phyloP scores from a whole-genome alignment of 208 protist species.

The Crithidia thermophila region DNA sequence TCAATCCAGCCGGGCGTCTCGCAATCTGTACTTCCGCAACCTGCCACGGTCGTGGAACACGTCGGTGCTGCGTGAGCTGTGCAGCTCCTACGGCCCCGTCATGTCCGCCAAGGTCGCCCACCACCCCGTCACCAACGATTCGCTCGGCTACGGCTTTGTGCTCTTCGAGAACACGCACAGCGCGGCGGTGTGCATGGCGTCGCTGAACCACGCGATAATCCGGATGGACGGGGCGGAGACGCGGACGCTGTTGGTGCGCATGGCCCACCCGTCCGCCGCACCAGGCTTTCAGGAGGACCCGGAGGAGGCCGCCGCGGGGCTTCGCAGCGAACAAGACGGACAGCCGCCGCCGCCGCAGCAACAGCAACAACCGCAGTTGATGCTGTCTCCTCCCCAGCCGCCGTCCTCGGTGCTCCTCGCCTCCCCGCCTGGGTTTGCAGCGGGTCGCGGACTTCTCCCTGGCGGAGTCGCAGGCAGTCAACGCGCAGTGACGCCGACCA shows the following conservation, averaged over 20 bases:
- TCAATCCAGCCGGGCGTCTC: conserved; percentile 12
- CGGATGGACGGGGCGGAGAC: conserved; percentile 11
- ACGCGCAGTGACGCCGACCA: too few species aligned
- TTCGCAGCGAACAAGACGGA: neutral
- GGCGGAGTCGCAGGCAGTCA: too few species aligned
- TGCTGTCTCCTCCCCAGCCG: neutral
- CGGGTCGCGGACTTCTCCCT: neutral
- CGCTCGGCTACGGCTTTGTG: conserved; percentile 71
- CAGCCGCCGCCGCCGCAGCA: neutral
- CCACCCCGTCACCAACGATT: conserved; percentile 49
- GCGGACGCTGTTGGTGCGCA: conserved; percentile 28
- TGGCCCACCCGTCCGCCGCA: conserved; percentile 23
- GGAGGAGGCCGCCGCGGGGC: neutral
- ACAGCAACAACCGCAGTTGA: neutral
- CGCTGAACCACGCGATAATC: conserved; percentile 27
- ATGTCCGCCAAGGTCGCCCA: conserved; percentile 65
- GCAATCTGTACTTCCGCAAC: conserved; percentile 70
- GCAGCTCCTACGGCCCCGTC: conserved; percentile 49
- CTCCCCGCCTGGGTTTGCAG: neutral
- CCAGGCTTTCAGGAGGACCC: conserved; percentile 26
- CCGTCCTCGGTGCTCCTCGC: too few species aligned
- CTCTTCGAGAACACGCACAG: conserved; percentile 52
- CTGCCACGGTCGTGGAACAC: conserved; percentile 73
- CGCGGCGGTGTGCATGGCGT: conserved; percentile 42
- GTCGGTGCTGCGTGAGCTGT: conserved; percentile 58